Base-by-base conservation (phyloP, 768 basidiomycete species). In the Cystobasidium ongulense region DNA sequence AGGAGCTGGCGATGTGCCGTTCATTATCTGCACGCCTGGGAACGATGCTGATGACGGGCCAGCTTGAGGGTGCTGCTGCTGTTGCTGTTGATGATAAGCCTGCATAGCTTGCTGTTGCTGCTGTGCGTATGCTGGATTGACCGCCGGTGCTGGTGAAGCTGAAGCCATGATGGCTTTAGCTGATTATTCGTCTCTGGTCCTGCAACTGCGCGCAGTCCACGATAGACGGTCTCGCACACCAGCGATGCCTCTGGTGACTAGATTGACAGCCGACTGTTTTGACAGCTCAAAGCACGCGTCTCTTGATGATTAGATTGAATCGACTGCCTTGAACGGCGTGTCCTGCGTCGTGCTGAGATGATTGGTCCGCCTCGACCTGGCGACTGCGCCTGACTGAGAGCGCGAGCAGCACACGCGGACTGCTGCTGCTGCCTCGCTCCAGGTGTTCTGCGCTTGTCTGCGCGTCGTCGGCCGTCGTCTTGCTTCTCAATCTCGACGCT, bases 61-160 rank as follows among this genome's bases (percentile, higher is more conserved):
- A 11, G 57, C 57, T 27, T 59, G 27, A 13, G 57, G 25, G 29
- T 8, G 39, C 39, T 41, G 39, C 18, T 50, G 46, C 46, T 50
- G 46, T 21, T 7, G 46, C 46, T 50, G 46, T n/a, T 50, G 46
- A 7, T 11, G 8, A n/a, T 17, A 61, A 38, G 8, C 31, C 23
- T 33, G 59, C 59, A 61, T 61, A n/a, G 7, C n/a, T 15, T 61
- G 59, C 23, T 61, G 59, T 25, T 61, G 59, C 27, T 61, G 59
- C n/a, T 61, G 59, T 50, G 46, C 46, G 21, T 50, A 50, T 50
- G 8, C 46, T 50, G 46, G 46, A n/a, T 50, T 50, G 15, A 50
- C 18, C 39, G 18, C n/a, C 46, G 46, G 46, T n/a, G 46, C 46
- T 17, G 46, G 46, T 50, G 46, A 50, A 50, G 46, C 46, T 50